Evolutionary conservation across 331 rosid genomes (phyloP), one percentile per base, ranked within the genome.

Genomic region (Rhamnella rubrinervis): DNA sequence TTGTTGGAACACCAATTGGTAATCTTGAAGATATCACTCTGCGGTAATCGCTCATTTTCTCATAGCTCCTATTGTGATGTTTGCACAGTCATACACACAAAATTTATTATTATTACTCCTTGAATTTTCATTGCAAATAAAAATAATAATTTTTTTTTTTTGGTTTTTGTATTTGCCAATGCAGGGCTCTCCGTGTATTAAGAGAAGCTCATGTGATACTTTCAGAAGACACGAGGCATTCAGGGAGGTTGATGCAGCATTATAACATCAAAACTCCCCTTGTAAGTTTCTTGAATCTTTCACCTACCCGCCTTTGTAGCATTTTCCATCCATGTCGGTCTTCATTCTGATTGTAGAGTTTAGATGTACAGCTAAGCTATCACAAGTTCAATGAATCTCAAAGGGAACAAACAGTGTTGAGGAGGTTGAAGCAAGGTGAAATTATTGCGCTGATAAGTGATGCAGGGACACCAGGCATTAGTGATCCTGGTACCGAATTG

Each of bases 1-100:
- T 95, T 4, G 99, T 95, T 0, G 96, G 97, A 68, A 95, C 97
- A 26, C 97, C 96, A 5, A 95, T 95, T 17, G 96, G 98, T 63
- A 89, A 89, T 78, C 93, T 85, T 13, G 88, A 88, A 75, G 93
- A 88, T 49, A 85, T 89, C 63, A 95, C 97, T 39, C 70, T 95
- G n/a, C 86, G 98, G 97, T 86, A 71, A 60, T 47, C 26, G n/a
- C 20, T 31, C 28, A 19, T 16, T 18, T 28, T 59, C 21, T 17
- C 21, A 2, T 56, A 18, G 50, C 49, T 31, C 3, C 4, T 31
- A 4, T 28, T 31, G 35, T 31, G 35, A 31, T 31, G 5, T 31
- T 31, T 31, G 35, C 35, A 4, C 5, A 4, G 23, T 23, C 35
- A 31, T 4, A 3, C 35, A 31, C 5, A 31, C 35, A 31, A 31